Base-by-base conservation (phyloP, 305 asterid species). In the Solanum hybrid region DNA sequence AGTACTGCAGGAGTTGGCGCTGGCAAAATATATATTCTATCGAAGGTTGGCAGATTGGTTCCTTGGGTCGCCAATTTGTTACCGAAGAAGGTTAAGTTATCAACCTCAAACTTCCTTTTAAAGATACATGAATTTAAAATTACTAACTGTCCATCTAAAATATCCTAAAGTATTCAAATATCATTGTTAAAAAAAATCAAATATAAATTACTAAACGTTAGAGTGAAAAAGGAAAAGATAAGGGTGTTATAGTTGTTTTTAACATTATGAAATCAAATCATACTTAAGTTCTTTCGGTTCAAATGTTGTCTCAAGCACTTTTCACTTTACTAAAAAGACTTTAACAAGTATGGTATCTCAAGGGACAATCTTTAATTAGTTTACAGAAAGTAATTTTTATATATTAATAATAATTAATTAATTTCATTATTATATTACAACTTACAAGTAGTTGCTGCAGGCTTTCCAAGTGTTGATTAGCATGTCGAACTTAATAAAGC, bases 321-420 rank as follows among this genome's bases (percentile, higher is more conserved):
- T 42, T 42, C 26, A 40, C 87, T 82, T 42, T 81, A 81, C 87
- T 5, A 42, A 27, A 77, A 81, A 80, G 34, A 27, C 86, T 80
- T 80, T 80, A 71, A 45, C 87, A 26, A 82, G 87, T 42, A 82
- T 82, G 37, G 87, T 45, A 82, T 82, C 87, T 27, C 72, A 82
- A 42, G 87, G 27, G 38, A 82, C 87, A 45, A 82, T 45, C 72
- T 82, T 82, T 82, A 34, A 76, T 32, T 76, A 42, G 17, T 8
- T 82, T 82, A 82, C 71, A 42, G 24, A 82, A 82, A 8, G 15
- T 82, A 15, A 15, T 60, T 7, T 60, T 4, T 56, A 56, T 14
- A 51, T 40, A 51, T 26, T 78, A 7, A 71, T 69, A 3, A 40
- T 26, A 7, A 24, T 38, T 26, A 27, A 42, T 27, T 82, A 40